A percentile compares a stretch with the other conserved stretches of the same genome.
phyloP scores from a whole-genome alignment of 176 grass and related monocot genomes.

The Eragrostis nindensis region DNA sequence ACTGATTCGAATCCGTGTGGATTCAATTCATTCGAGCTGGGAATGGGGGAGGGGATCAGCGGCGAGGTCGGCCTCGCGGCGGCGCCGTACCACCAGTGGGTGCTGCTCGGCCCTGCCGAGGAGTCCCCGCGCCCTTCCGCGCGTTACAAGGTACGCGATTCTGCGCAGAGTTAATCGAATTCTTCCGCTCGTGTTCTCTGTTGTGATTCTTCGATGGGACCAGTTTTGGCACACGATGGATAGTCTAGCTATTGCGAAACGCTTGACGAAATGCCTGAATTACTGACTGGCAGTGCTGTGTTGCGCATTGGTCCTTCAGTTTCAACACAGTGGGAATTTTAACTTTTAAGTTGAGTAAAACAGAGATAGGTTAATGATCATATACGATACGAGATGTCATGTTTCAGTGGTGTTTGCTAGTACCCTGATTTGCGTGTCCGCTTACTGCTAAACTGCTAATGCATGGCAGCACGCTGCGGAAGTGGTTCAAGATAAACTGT shows the following conservation, averaged over 20 bases:
- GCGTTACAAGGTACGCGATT: constrained; percentile 50
- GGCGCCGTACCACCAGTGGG: constrained; percentile 54
- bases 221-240: neutral
- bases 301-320: neutral
- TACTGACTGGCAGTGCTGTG: neutral
- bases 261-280: neutral
- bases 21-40: neutral
- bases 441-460: neutral
- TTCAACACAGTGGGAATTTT: neutral
- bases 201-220: neutral
- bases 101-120: constrained; percentile 35
- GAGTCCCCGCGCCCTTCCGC: constrained; percentile 41
- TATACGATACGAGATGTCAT: neutral
- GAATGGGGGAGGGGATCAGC: constrained; percentile 44
- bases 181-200: neutral
- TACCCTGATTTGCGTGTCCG: neutral
- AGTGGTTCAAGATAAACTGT: constrained; percentile 74
- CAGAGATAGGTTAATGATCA: neutral
- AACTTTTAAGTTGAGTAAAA: neutral
- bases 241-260: neutral
- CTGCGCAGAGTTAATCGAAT: neutral
- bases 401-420: neutral
- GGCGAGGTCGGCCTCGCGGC: constrained; percentile 43
- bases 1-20: neutral
- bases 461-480: constrained; percentile 79